Percentiles rank a stretch among this genome's conserved stretches.
Conservation (phyloP, 2,329 filamentous ascomycete genomes). For the Curvularia spicifera region DNA sequence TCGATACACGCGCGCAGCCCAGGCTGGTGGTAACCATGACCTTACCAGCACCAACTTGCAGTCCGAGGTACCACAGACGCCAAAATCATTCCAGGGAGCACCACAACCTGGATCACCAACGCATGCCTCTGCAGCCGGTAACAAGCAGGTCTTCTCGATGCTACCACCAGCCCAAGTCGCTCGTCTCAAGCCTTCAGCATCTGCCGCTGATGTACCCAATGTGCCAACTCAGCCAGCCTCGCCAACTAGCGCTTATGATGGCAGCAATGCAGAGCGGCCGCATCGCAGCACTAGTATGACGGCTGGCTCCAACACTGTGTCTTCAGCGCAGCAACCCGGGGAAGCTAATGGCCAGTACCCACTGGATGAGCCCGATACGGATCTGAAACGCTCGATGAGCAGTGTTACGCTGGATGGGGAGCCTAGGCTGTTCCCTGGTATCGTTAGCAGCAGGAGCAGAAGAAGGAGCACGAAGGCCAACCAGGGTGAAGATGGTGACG, state of each 20-base stretch:
- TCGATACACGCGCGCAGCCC: slow-evolving; percentile 52
- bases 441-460: slow-evolving; percentile 60
- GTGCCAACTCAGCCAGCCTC: slow-evolving; percentile 33
- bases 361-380: slow-evolving; percentile 25
- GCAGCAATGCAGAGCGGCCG: slow-evolving; percentile 30
- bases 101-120: slow-evolving; percentile 48
- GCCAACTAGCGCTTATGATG: slow-evolving; percentile 30
- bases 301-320: slow-evolving; percentile 30
- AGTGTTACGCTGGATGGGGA: slow-evolving; percentile 58
- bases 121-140: slow-evolving; percentile 49
- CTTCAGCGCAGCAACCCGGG: slow-evolving; percentile 36
- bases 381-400: slow-evolving; percentile 34
- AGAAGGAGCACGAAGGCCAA: slow-evolving; percentile 42
- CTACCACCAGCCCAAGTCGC: slow-evolving; percentile 49
- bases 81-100: slow-evolving; percentile 35
- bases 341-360: slow-evolving; percentile 16
- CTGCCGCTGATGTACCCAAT: slow-evolving; percentile 26
- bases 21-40: slow-evolving; percentile 33
- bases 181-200: slow-evolving; percentile 39
- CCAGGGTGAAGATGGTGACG: slow-evolving; percentile 29
- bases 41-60: slow-evolving; percentile 48
- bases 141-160: slow-evolving; percentile 35
- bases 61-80: slow-evolving; percentile 38
- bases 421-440: slow-evolving; percentile 74
- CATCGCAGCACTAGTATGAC: slow-evolving; percentile 42